A percentile compares a stretch with the other conserved stretches of the same genome.
phyloP scores from a whole-genome alignment of 2,329 filamentous ascomycete species.

The Chaetomiaceae sp. region DNA sequence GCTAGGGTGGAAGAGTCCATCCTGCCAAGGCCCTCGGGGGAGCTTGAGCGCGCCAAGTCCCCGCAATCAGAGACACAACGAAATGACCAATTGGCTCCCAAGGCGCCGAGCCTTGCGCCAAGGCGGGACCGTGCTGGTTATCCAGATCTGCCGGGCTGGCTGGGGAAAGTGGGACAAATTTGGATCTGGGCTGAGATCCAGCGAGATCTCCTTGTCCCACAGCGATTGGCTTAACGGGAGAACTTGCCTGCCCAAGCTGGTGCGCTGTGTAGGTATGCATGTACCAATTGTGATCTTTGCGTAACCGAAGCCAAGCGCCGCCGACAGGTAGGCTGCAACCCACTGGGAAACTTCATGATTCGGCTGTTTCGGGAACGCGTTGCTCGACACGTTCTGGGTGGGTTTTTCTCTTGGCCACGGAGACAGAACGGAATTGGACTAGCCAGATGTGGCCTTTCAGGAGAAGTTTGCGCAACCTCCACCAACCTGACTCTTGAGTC shows the following conservation, averaged over 20 bases:
- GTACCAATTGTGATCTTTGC: too few species aligned
- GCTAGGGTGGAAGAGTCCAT: neutral
- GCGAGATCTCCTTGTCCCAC: constrained; percentile 1
- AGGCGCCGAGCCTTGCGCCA: constrained; percentile 12
- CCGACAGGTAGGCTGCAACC: too few species aligned
- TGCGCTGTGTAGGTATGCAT: too few species aligned
- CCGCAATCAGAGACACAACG: neutral
- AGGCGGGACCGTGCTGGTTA: constrained; percentile 18
- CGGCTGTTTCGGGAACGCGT: neutral
- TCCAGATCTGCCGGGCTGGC: constrained; percentile 19
- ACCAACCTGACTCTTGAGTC: too few species aligned
- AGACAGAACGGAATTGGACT: too few species aligned
- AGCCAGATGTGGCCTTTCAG: too few species aligned
- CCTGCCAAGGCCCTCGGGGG: too few species aligned
- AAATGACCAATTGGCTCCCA: constrained; percentile 5
- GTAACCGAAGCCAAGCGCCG: too few species aligned
- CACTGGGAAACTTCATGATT: neutral
- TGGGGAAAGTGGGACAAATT: constrained; percentile 1
- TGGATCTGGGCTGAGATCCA: neutral
- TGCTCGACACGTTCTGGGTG: neutral
- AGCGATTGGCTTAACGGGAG: too few species aligned
- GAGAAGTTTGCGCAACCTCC: neutral
- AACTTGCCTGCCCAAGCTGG: too few species aligned
- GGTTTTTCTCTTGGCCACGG: too few species aligned
- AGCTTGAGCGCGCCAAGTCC: constrained; percentile 1